phyloP scores from a whole-genome alignment of 768 basidiomycete genomes.

The Russula earlei region DNA sequence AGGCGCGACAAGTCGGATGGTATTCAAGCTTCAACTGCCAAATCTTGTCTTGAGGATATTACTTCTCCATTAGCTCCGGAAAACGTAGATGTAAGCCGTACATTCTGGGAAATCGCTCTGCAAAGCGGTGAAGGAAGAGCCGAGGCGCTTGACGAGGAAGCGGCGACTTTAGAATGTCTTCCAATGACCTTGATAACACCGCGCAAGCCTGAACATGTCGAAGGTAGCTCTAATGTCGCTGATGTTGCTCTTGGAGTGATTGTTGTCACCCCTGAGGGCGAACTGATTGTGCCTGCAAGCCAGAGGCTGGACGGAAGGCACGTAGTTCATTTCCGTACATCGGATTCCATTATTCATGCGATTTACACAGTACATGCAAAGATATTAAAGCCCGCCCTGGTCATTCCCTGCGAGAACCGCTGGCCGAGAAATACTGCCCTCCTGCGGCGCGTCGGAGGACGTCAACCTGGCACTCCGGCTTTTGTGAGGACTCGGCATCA shows the following conservation, averaged over 20 bases:
- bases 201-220: neutral
- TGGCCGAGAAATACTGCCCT: constrained; percentile 9
- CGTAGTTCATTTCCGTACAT: neutral
- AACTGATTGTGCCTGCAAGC: constrained; percentile 6
- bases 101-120: neutral
- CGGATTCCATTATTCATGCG: neutral
- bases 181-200: neutral
- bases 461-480: constrained; percentile 2
- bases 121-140: neutral
- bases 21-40: neutral
- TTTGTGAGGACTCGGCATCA: neutral
- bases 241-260: neutral
- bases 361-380: neutral
- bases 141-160: neutral
- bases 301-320: constrained; percentile 14
- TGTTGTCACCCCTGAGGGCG: constrained; percentile 1
- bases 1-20: constrained; percentile 8
- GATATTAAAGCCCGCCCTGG: constrained; percentile 8
- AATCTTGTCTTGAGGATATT: neutral
- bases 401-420: neutral
- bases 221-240: neutral
- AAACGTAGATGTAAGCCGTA: neutral
- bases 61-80: neutral
- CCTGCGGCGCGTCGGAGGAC: constrained; percentile 8
- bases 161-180: neutral